Evolutionary conservation across 2,329 filamentous ascomycete species (phyloP), one percentile per base, ranked within the genome.

Genomic region (Fusarium sp.): DNA sequence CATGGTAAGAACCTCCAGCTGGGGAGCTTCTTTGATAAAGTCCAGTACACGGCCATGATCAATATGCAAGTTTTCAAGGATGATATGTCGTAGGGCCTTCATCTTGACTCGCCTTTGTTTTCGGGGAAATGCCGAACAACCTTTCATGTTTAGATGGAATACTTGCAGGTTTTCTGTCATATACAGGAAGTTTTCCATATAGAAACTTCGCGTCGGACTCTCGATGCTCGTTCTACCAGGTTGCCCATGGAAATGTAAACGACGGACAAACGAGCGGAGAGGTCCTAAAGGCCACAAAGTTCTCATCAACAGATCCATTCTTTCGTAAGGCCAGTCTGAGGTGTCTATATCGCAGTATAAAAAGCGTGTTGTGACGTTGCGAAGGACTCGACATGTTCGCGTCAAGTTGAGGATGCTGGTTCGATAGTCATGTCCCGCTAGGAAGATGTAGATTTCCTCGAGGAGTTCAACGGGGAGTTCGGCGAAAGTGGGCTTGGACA

Each of bases 401-500:
- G 11, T 18, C 10, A 38, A 9, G 32, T 18, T 38, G 32, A 38
- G 32, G 32, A 38, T 38, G 32, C 32, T 38, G 9, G 32, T 11
- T 18, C 11, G 32, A 10, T 3, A 9, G 16, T 38, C 32, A 38
- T 18, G 16, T 38, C 18, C 32, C 32, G 32, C 16, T 18, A 18
- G 9, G 9, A 18, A 10, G 16, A 18, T 38, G 16, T 16, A 38
- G 32, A 38, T 38, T 1, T 38, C 9, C 32, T 6, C 16, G 10
- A 38, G 16, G 9, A 38, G 6, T 38, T 38, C 32, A 5, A 6
- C 1, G 32, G 32, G 32, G 32, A 38, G 32, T 38, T 38, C 9
- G 1, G 11, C 0, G 5, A 38, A 6, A 38, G 5, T 2, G 32
- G 16, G 0, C 32, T 18, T 18, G 1, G 32, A 6, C 32, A 38